Percentiles rank a stretch among this genome's conserved stretches.
These are phyloP conservation scores for Oenanthe sinensis DNA, from an alignment of 129 eudicot species.

Conservation along the genomic window DNA sequence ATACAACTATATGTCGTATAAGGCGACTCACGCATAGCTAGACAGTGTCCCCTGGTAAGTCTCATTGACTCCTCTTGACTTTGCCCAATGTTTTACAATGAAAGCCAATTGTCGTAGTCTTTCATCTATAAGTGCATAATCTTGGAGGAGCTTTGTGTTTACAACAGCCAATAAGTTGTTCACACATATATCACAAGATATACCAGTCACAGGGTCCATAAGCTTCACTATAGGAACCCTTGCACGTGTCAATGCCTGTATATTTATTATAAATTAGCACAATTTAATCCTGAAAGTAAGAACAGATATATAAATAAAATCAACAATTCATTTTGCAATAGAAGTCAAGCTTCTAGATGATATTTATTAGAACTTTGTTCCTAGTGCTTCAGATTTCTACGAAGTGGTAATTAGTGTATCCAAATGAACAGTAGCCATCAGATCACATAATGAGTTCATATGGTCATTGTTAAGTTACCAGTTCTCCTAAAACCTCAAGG, in stretches of 20 bases:
- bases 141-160: constrained; percentile 79
- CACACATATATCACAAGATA: constrained; percentile 85
- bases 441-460: not conserved
- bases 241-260: constrained; percentile 84
- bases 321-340: not conserved
- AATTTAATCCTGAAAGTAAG: not conserved
- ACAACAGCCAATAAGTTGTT: constrained; percentile 90
- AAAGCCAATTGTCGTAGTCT: constrained; percentile 85
- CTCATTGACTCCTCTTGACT: constrained; percentile 81
- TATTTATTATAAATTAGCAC: not conserved
- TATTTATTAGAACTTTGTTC: not conserved
- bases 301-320: not conserved
- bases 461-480: too few species aligned
- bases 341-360: not conserved
- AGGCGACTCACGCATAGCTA: constrained; percentile 86
- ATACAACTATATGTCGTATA: not conserved
- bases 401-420: not conserved
- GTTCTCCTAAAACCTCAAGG: too few species aligned
- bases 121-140: constrained; percentile 75
- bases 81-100: constrained; percentile 94
- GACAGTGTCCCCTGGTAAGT: constrained; percentile 94
- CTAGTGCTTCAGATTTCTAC: not conserved
- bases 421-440: not conserved
- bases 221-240: constrained; percentile 98
- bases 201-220: constrained; percentile 83